These are phyloP conservation scores for Massospora cicadina DNA, from an alignment of 371 early-diverging fungal species.

Conservation along the genomic window DNA sequence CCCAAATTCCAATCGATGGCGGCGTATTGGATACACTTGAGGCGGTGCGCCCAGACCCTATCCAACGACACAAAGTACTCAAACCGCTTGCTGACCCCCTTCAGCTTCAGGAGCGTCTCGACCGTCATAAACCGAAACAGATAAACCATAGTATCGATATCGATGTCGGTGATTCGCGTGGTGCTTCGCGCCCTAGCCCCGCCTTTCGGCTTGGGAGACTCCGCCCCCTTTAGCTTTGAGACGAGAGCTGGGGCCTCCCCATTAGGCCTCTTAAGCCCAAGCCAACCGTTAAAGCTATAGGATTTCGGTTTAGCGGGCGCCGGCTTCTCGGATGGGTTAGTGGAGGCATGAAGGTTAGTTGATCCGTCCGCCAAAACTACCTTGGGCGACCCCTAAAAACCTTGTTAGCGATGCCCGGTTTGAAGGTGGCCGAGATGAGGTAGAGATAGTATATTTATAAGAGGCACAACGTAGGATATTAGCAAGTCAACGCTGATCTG, in stretches of 20 bases:
- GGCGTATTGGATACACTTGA: background rate
- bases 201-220: background rate
- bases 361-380: too few species aligned
- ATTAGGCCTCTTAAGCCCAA: background rate
- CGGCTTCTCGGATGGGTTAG: too few species aligned
- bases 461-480: too few species aligned
- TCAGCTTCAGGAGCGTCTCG: background rate
- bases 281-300: background rate
- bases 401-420: too few species aligned
- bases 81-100: background rate
- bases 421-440: too few species aligned
- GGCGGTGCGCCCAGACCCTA: constrained; percentile 3
- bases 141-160: constrained; percentile 1
- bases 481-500: too few species aligned
- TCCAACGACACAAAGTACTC: background rate
- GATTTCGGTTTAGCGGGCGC: background rate
- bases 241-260: background rate
- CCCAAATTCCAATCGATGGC: constrained; percentile 3
- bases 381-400: too few species aligned
- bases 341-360: too few species aligned
- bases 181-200: background rate
- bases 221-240: background rate
- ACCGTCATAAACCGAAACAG: background rate
- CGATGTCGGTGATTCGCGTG: background rate
- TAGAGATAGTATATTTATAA: too few species aligned